phyloP scores from a whole-genome alignment of 768 basidiomycete genomes.

The Coprinopsis marcescibilis region DNA sequence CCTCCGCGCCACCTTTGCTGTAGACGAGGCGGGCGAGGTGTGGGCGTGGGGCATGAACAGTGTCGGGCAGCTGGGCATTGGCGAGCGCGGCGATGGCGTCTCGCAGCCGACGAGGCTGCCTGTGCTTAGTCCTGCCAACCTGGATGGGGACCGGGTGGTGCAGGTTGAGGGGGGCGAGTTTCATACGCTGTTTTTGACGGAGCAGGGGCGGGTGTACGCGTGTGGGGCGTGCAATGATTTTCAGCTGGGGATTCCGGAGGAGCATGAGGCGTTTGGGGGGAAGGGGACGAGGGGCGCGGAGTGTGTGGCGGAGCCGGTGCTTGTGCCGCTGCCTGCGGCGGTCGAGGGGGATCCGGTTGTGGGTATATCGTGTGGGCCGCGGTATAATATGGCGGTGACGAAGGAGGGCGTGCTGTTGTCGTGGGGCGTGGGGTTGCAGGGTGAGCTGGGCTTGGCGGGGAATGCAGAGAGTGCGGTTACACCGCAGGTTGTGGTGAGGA shows the following conservation, averaged over 20 bases:
- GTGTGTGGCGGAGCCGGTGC: not conserved
- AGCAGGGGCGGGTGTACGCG: not conserved
- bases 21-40: conserved; percentile 3
- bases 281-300: not conserved
- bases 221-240: conserved; percentile 6
- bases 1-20: conserved; percentile 1
- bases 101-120: not conserved
- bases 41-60: conserved; percentile 6
- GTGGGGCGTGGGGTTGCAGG: conserved; percentile 5
- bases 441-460: conserved; percentile 1
- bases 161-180: conserved; percentile 8
- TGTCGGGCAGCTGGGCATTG: conserved; percentile 4
- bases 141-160: not conserved
- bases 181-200: conserved; percentile 1
- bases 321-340: not conserved
- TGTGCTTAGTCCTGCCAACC: conserved; percentile 1
- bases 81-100: conserved; percentile 2
- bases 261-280: conserved; percentile 3
- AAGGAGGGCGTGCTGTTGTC: conserved; percentile 1
- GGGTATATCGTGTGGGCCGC: not conserved
- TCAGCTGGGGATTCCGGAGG: conserved; percentile 3
- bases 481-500: conserved; percentile 1
- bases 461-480: not conserved
- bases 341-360: conserved; percentile 3
- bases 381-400: conserved; percentile 5